phyloP scores from a whole-genome alignment of 176 grass and related monocot species.

The Aegilops longissima region DNA sequence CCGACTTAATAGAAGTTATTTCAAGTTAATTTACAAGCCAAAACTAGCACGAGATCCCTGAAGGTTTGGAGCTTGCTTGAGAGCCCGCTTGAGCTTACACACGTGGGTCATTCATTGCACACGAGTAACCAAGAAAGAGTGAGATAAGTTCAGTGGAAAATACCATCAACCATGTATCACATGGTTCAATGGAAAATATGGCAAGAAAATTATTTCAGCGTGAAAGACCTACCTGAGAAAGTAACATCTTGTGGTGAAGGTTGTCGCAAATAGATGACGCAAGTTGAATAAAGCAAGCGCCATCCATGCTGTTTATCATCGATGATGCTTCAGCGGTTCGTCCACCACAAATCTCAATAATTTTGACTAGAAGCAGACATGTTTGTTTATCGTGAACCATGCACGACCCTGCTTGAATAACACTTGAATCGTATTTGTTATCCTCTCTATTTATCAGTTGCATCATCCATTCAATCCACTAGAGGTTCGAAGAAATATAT shows the following conservation, averaged over 20 bases:
- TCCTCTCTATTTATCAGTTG: conserved; percentile 24
- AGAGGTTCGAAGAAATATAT: not conserved
- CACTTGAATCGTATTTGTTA: not conserved
- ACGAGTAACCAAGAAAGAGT: not conserved
- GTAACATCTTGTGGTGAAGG: conserved; percentile 29
- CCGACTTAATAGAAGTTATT: not conserved
- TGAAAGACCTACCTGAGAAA: conserved; percentile 31
- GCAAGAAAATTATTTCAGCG: not conserved
- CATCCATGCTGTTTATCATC: not conserved
- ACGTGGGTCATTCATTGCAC: too few relatives aligned
- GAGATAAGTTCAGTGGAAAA: not conserved
- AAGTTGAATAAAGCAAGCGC: conserved; percentile 35
- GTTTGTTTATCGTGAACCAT: conserved; percentile 41
- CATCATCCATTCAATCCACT: conserved; percentile 82
- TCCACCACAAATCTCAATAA: conserved; percentile 71
- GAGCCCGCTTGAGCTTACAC: too few relatives aligned
- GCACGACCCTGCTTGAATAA: not conserved
- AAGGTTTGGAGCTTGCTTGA: too few relatives aligned
- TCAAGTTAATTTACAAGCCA: not conserved
- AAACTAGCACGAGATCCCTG: not conserved
- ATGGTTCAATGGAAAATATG: not conserved
- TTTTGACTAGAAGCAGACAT: conserved; percentile 52
- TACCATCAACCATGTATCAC: not conserved
- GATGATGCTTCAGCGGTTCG: conserved; percentile 25
- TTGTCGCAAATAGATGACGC: conserved; percentile 32